These are phyloP conservation scores for Pythium aquatile DNA, from an alignment of 352 stramenopile species.

Conservation along the genomic window DNA sequence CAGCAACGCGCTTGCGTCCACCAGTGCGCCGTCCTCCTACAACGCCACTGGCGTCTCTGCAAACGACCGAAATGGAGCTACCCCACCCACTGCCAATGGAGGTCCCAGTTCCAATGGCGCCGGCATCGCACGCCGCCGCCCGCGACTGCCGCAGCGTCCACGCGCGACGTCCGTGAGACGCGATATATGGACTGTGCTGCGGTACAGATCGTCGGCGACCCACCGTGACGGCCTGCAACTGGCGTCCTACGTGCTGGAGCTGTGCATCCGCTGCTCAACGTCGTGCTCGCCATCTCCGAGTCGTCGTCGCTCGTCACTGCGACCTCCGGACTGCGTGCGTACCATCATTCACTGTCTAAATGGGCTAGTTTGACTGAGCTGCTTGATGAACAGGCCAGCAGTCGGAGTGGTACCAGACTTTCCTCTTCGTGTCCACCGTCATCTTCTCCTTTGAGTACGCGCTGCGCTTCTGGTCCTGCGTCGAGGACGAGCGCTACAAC, in stretches of 20 bases:
- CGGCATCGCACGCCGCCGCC: conserved; percentile 1
- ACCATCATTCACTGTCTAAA: not conserved
- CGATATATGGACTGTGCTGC: conserved; percentile 77
- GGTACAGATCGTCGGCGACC: conserved; percentile 71
- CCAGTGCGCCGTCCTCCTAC: not conserved
- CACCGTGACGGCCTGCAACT: conserved; percentile 58
- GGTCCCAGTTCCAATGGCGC: not conserved
- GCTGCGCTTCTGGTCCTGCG: conserved; percentile 76
- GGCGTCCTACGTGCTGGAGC: conserved; percentile 68
- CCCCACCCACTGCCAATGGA: not conserved
- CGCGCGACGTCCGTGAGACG: conserved; percentile 32
- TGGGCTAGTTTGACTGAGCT: not conserved
- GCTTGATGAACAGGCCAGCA: conserved; percentile 26
- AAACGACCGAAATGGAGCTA: not conserved
- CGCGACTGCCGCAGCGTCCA: not conserved
- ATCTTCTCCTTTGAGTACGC: conserved; percentile 79
- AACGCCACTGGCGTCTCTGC: not conserved
- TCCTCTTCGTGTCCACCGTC: conserved; percentile 72
- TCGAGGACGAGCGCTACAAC: conserved; percentile 67
- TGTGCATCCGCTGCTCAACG: conserved; percentile 70
- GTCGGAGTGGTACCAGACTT: conserved; percentile 70
- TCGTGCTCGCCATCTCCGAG: conserved; percentile 70
- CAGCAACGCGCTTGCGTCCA: not conserved
- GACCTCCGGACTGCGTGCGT: not conserved
- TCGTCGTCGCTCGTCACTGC: conserved; percentile 33